Conservation (phyloP, 306 rosid genomes). For the Dalbergia cochinchinensis region DNA sequence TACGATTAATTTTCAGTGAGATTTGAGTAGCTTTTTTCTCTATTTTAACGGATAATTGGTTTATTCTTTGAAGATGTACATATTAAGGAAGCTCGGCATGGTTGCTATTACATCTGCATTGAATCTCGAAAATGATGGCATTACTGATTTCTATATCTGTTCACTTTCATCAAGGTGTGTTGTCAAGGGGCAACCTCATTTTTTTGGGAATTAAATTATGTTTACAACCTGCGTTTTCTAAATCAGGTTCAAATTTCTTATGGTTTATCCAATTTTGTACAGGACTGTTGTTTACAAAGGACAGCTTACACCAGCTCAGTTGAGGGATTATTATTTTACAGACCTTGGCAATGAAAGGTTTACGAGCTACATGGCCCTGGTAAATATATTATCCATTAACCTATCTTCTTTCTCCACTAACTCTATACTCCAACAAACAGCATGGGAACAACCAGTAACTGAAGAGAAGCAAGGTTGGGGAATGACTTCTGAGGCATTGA, state of each 20-base stretch:
- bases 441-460: constrained; percentile 94
- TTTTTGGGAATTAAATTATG: constrained; percentile 19
- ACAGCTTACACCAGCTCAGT: constrained; percentile 87
- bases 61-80: constrained; percentile 76
- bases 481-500: constrained; percentile 99
- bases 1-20: background rate
- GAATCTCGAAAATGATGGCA: constrained; percentile 79
- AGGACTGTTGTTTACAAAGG: constrained; percentile 97
- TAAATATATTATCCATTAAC: constrained; percentile 94
- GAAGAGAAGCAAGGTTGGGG: constrained; percentile 99
- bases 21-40: background rate
- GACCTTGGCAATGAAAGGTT: constrained; percentile 99
- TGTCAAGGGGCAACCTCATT: constrained; percentile 19
- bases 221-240: constrained; percentile 26
- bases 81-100: constrained; percentile 86
- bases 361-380: constrained; percentile 99
- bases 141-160: constrained; percentile 88
- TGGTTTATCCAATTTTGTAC: constrained; percentile 40
- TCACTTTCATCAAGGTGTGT: constrained; percentile 94
- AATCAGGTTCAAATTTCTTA: constrained; percentile 10
- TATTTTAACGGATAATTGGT: constrained; percentile 9
- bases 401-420: constrained; percentile 89
- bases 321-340: constrained; percentile 87
- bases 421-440: constrained; percentile 96
- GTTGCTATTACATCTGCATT: constrained; percentile 71